These are phyloP conservation scores for Sclerotinia subarctica DNA, from an alignment of 2,329 filamentous ascomycete genomes.

Conservation along the genomic window DNA sequence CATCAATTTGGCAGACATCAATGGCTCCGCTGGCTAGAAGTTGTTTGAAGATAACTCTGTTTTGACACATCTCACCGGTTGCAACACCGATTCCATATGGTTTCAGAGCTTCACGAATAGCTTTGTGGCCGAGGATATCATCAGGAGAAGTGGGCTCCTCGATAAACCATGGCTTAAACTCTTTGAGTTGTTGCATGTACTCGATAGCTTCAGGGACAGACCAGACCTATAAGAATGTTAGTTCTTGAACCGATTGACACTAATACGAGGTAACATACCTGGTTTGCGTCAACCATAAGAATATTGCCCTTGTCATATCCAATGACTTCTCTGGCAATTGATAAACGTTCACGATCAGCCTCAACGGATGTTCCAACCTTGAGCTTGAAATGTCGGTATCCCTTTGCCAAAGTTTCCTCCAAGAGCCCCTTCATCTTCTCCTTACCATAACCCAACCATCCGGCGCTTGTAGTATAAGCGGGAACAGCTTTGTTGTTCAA, in stretches of 20 bases:
- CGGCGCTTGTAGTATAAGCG: constrained; percentile 85
- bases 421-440: constrained; percentile 79
- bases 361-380: constrained; percentile 77
- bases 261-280: constrained; percentile 47
- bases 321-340: constrained; percentile 74
- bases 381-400: constrained; percentile 85
- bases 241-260: not conserved
- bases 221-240: constrained; percentile 56
- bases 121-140: constrained; percentile 84
- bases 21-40: constrained; percentile 76
- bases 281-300: constrained; percentile 91
- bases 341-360: constrained; percentile 66
- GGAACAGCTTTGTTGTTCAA: constrained; percentile 73
- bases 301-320: constrained; percentile 71
- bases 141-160: constrained; percentile 91
- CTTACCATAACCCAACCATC: constrained; percentile 88
- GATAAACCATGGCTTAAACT: constrained; percentile 91
- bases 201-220: constrained; percentile 83
- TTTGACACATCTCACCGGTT: constrained; percentile 94
- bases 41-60: constrained; percentile 92
- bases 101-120: constrained; percentile 74
- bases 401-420: constrained; percentile 68
- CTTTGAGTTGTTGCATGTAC: constrained; percentile 77
- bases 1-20: constrained; percentile 86
- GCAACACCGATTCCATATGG: constrained; percentile 77